Evolutionary conservation across 1,284 basidiomycete genomes (phyloP), one percentile per base, ranked within the genome.

Genomic region (Moniliophthora roreri): DNA sequence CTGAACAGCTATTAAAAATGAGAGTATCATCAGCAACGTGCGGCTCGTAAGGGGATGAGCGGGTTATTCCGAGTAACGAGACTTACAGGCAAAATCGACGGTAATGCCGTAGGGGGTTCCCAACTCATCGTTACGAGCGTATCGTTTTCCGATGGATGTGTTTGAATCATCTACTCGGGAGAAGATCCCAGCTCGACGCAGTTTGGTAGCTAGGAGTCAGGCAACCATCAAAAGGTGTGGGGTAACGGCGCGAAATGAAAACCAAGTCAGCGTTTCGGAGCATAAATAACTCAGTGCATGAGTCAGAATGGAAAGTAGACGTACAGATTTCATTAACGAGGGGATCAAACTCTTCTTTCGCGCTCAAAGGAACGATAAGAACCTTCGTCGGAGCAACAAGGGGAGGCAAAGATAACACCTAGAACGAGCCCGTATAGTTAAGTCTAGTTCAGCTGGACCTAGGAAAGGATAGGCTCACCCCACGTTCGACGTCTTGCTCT

Each of bases 91-190:
- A 78, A 99, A 99, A 74, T 99, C 96, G 58, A 99, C 81, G 4
- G 97, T 99, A 61, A 95, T 81, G 51, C 96, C 96, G 68, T 91
- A 99, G 2, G 96, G 96, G 35, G 96, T 99, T 61, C 96, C 96
- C 40, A 99, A 84, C 75, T 99, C 97, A 74, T 99, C 96, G 74
- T 98, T 99, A 58, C 97, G 85, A 28, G 97, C 86, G 72, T 99
- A 99, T 36, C 97, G 92, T 76, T 93, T 94, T 50, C 96, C 97
- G 67, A 99, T 98, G 4, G 93, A 91, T 38, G 91, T 89, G 66
- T 89, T 92, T 32, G 94, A 98, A 71, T 98, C 95, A 71, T 99
- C 96, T 2, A 98, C 95, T 51, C 95, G 83, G 50, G 91, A 89
- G 61, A 94, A 93, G 50, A 99, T 84, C 61, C 96, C 95, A 10